Base-by-base conservation (phyloP, 2,329 filamentous ascomycete species). In the Ophiostoma himal-ulmi region DNA sequence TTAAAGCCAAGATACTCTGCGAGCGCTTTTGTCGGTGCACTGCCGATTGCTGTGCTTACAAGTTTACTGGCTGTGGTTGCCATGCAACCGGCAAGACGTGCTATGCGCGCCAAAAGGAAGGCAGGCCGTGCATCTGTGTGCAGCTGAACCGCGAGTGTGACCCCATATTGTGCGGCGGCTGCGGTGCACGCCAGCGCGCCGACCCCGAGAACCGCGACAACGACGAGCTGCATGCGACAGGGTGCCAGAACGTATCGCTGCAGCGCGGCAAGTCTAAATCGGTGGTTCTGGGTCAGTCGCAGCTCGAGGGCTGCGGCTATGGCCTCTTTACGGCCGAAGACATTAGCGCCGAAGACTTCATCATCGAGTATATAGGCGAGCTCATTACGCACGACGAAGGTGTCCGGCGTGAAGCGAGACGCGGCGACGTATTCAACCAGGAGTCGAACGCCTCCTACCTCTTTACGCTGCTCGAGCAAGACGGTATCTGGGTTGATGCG, bases 311-410 rank as follows among this genome's bases (percentile, higher is more conserved):
- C 2, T 87, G 89, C 70, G 92, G 92, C 0, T 92, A 93, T 73
- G 92, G 92, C 0, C 82, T 95, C 0, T 94, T 91, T 76, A 84
- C 89, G 1, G 89, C 88, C 4, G 88, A 92, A 75, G 82, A 87
- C 70, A 88, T 93, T 72, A 81, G 81, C 3, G 83, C 85, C 72
- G 87, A 89, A 69, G 89, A 91, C n/a, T 94, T 91, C 74, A 83
- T 95, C 22, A 90, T 91, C 41, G 92, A 95, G 77, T 95, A 95
- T 77, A 88, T 88, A 1, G 92, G 92, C 66, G 92, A 95, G 77
- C 82, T 93, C 13, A 89, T 94, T 71, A 88, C 86, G 5, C 85
- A 86, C 54, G 84, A 88, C 67, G 91, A 94, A 77, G 88, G 87
- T 3, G 86, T 91, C 34, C 85, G 91, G 3, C 84, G 91, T 52